These are phyloP conservation scores for Dalbergia cultrata DNA, from an alignment of 306 rosid species.

Conservation along the genomic window DNA sequence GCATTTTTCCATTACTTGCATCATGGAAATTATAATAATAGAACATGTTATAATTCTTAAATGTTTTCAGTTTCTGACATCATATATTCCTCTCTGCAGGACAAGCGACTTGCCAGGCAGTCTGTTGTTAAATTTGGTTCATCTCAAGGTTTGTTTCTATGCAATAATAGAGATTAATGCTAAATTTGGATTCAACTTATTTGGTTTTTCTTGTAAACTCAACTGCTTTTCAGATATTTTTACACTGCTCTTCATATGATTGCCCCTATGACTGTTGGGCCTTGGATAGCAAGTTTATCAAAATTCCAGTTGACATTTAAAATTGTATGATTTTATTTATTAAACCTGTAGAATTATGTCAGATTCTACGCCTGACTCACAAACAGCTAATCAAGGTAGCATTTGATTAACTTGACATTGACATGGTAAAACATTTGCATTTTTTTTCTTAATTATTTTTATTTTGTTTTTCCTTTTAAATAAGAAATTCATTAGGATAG, in stretches of 20 bases:
- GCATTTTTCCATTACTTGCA: too few relatives aligned
- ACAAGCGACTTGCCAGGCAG: constrained; percentile 37
- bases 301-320: constrained; percentile 12
- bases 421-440: too few relatives aligned
- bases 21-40: not conserved
- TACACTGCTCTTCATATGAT: constrained; percentile 6
- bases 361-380: constrained; percentile 10
- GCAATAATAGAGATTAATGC: constrained; percentile 13
- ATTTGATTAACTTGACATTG: constrained; percentile 5
- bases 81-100: constrained; percentile 52
- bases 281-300: constrained; percentile 24
- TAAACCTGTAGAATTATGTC: not conserved
- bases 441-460: too few relatives aligned
- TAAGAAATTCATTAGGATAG: too few relatives aligned
- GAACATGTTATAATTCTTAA: constrained; percentile 21
- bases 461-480: too few relatives aligned
- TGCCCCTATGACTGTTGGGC: not conserved
- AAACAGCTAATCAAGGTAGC: constrained; percentile 5
- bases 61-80: constrained; percentile 42
- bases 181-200: not conserved
- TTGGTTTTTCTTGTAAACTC: constrained; percentile 1
- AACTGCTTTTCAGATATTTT: constrained; percentile 4
- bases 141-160: constrained; percentile 42
- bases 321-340: constrained; percentile 26
- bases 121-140: constrained; percentile 38